Evolutionary conservation across 106 monocot species (phyloP), one percentile per base, ranked within the genome.

Genomic region (Chionographis japonica): DNA sequence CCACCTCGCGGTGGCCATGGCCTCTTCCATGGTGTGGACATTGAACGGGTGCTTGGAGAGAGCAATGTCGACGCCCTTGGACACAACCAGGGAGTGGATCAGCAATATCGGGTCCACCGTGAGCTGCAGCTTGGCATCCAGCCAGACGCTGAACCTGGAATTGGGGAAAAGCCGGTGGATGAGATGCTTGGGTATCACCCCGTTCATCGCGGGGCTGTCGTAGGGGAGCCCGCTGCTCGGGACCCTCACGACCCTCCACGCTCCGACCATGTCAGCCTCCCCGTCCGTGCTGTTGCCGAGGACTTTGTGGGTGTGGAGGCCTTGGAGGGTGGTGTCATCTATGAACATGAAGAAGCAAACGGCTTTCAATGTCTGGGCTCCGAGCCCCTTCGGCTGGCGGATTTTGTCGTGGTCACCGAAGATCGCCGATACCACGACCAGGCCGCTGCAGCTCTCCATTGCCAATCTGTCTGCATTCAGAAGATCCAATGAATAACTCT

Each of bases 261-360:
- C 88, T 8, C 93, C 95, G 7, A 91, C 57, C 27, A 11, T 75
- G 18, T 41, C 42, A 15, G 36, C 57, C 11, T 67, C 58, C 10
- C 16, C 38, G 2, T 55, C 61, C 27, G 27, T 27, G 4, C 5
- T 58, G 6, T 35, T 66, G 14, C 52, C 8, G 12, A 86, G 65
- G 65, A 91, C 83, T 50, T 78, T 76, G 77, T 91, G 80, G 36
- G 40, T 4, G 3, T 73, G 63, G 64, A 95, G 94, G 20, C 42
- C 79, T 49, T 17, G 40, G 49, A 80, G 76, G 1, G 95, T 95
- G 27, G 75, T 54, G 46, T 88, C 73, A 49, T 91, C 91, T 15
- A 95, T 69, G 90, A 95, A 95, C 86, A 95, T 77, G 91, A 95
- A 89, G 75, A 91, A 95, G 61, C 95, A 95, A 4, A 78, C 91